Evolutionary conservation across 345 rosid genomes (phyloP), one percentile per base, ranked within the genome.

Genomic region (Rhodomyrtus tomentosa): DNA sequence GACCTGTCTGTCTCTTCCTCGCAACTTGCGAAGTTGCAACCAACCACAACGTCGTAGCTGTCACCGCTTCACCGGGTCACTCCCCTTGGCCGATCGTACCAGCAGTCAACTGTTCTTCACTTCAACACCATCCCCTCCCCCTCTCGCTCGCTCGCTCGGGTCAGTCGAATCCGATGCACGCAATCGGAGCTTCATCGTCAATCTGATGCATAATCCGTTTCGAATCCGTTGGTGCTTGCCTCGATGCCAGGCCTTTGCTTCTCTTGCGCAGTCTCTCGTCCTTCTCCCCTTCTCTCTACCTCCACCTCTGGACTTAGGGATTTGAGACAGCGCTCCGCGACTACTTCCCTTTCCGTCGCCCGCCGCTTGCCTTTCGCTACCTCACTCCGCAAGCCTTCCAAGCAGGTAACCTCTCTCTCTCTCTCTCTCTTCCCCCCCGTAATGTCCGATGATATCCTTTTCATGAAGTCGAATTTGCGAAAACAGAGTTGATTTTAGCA

Each of bases 241-340:
- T 53, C 81, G 85, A 84, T 87, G 88, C 84, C 88, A 49, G 74
- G 73, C n/a, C 83, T 82, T n/a, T 82, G 50, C 59, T 52, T 27
- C 53, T 81, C 55, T 55, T 50, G n/a, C 79, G 55, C 83, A 3
- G 73, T n/a, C 87, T 11, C 74, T 25, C 79, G 48, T 49, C 55
- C 50, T 24, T 81, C 48, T 21, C 40, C n/a, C 53, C 72, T 11
- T 16, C 79, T 49, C 54, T 10, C 62, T 51, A 7, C 82, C 38
- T 25, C 86, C 20, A 82, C 68, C 48, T 14, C 42, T 36, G 21
- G 53, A 32, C 18, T n/a, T 50, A 51, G 55, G 53, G 51, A 22
- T 50, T 49, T 68, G 79, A 83, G 40, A 14, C 59, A 27, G 59
- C 54, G 25, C 16, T 15, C 79, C 18, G 21, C 82, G 32, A 62